Base-by-base conservation (phyloP, 2,329 filamentous ascomycete genomes). In the Cercospora nicotianae region DNA sequence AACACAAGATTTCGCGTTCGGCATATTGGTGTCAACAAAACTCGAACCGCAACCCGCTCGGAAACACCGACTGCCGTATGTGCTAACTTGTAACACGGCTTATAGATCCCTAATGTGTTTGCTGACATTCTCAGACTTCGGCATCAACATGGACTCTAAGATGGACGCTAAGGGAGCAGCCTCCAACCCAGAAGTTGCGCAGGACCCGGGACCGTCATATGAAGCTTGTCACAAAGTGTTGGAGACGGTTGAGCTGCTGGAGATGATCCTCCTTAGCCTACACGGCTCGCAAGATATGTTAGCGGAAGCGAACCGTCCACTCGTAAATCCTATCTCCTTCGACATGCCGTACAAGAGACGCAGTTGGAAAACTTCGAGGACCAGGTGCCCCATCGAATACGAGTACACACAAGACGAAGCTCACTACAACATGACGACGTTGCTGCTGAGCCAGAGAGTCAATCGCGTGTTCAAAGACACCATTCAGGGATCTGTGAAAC, bases 141-240 rank as follows among this genome's bases (percentile, higher is more conserved):
- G 33, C 33, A 5, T 36, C 33, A 36, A 36, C 33, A 36, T 36
- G 33, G 16, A 0, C 12, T 10, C 53, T 12, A 33, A 58, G 13
- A 3, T 31, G 26, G 28, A 20, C 7, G 28, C 9, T 9, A 58
- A 31, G 6, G 28, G 33, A 16, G 28, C 9, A 8, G 2, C 16
- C 18, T 2, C 45, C 20, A 26, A 51, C 3, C 12, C 18, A 20
- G 20, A 51, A n/a, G 18, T 1, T 26, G 20, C 20, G 10, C 10
- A 58, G 13, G 28, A 20, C 6, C 13, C 12, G 12, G 53, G 12
- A 31, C 16, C 16, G 2, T 58, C 53, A 0, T 58, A 18, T 18
- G 53, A 58, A 31, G 53, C 53, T 58, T 58, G 53, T 26, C 28
- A 58, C 30, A 58, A 58, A 10, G 53, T 18, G 2, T 13, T 58